These are phyloP conservation scores for Argentina anserina DNA, from an alignment of 306 rosid species.

Conservation along the genomic window DNA sequence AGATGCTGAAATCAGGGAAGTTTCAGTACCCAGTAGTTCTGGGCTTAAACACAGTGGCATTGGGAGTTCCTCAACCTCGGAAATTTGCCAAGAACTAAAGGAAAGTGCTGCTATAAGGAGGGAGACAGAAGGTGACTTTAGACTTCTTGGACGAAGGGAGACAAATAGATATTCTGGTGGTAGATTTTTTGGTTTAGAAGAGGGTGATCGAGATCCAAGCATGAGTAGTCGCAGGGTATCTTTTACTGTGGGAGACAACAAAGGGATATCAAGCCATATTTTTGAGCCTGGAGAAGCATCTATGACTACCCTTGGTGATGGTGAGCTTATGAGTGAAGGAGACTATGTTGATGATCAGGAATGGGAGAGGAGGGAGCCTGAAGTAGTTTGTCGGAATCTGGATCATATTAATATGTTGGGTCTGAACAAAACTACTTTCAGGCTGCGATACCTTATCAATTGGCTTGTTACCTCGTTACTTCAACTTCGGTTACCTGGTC, in stretches of 20 bases:
- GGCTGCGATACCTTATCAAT: constrained; percentile 80
- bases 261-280: constrained; percentile 39
- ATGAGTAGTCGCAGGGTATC: constrained; percentile 75
- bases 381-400: constrained; percentile 58
- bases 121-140: constrained; percentile 93
- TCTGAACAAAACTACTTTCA: constrained; percentile 76
- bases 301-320: constrained; percentile 53
- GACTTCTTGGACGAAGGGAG: constrained; percentile 86
- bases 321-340: constrained; percentile 67
- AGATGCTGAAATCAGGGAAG: constrained; percentile 46
- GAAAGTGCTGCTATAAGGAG: constrained; percentile 96
- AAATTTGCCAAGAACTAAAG: constrained; percentile 52
- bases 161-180: constrained; percentile 56
- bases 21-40: constrained; percentile 24
- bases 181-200: constrained; percentile 76
- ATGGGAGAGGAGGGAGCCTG: constrained; percentile 67
- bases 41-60: constrained; percentile 34
- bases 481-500: constrained; percentile 60
- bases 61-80: constrained; percentile 53
- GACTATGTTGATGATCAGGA: constrained; percentile 69
- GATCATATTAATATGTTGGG: constrained; percentile 90
- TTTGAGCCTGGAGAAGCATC: constrained; percentile 67
- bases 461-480: constrained; percentile 94
- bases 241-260: constrained; percentile 62
- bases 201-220: constrained; percentile 44